phyloP scores from a whole-genome alignment of 495 filamentous ascomycete genomes.

The Neurospora sp. region DNA sequence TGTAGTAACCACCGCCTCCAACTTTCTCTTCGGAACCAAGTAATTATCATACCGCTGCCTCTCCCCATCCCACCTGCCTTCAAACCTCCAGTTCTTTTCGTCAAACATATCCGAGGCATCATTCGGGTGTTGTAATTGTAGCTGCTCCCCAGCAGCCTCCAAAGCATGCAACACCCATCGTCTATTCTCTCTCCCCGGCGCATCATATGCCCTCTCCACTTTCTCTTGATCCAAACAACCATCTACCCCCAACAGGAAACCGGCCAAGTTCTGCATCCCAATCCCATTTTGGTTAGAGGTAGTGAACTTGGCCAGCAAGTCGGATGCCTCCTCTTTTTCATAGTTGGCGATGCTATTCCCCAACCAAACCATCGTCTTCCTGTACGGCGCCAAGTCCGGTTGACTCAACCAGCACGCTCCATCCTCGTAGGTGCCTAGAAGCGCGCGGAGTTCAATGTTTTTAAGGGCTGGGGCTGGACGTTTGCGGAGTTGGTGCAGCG shows the following conservation, averaged over 20 bases:
- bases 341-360: conserved; percentile 9
- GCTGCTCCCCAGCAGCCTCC: conserved; percentile 1
- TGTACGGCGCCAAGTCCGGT: neutral
- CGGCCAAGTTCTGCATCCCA: conserved; percentile 1
- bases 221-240: conserved; percentile 3
- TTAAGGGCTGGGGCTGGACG: neutral
- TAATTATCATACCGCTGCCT: conserved; percentile 6
- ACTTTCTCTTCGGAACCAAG: neutral
- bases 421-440: conserved; percentile 9
- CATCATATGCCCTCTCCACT: conserved; percentile 5
- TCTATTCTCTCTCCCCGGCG: neutral
- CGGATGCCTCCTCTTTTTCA: neutral
- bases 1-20: neutral
- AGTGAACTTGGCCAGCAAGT: neutral
- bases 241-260: conserved; percentile 5
- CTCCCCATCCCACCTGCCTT: conserved; percentile 3
- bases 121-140: too few species aligned
- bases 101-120: conserved; percentile 1
- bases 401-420: conserved; percentile 2
- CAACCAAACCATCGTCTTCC: conserved; percentile 6
- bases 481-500: neutral
- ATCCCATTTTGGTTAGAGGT: neutral
- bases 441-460: conserved; percentile 1
- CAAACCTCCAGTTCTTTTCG: conserved; percentile 5
- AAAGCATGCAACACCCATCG: conserved; percentile 6